phyloP scores from a whole-genome alignment of 306 rosid genomes.

The Castanopsis chinensis region DNA sequence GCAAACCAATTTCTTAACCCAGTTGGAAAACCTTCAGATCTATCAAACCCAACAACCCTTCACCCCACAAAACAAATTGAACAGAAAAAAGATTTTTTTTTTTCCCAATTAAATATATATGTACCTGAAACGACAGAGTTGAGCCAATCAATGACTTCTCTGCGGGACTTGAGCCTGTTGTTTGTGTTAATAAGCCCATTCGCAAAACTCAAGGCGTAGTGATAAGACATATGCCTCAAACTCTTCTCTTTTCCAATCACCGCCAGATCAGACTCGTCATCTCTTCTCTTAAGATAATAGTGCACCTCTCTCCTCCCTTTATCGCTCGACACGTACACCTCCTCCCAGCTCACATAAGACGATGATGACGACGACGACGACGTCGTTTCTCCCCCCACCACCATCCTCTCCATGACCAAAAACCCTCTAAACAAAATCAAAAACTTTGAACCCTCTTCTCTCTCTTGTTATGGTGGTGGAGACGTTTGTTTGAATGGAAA shows the following conservation, averaged over 20 bases:
- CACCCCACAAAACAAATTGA: not conserved
- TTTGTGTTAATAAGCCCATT: too few species aligned
- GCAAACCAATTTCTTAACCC: not conserved
- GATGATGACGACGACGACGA: constrained; percentile 31
- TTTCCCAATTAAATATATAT: too few species aligned
- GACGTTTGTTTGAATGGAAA: constrained; percentile 22
- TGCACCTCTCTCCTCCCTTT: constrained; percentile 76
- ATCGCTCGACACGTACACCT: constrained; percentile 48
- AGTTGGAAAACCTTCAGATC: not conserved
- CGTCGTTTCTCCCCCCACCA: constrained; percentile 23
- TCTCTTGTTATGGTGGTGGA: not conserved
- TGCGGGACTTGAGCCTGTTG: constrained; percentile 66
- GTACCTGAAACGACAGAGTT: constrained; percentile 65
- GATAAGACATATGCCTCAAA: constrained; percentile 68
- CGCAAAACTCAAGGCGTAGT: constrained; percentile 28
- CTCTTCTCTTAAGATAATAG: constrained; percentile 50
- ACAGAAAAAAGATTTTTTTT: too few species aligned
- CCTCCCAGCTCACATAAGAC: constrained; percentile 64
- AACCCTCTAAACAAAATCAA: too few species aligned
- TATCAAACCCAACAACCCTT: not conserved
- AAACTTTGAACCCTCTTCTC: not conserved
- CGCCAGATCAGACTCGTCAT: constrained; percentile 73
- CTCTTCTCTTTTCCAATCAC: constrained; percentile 78
- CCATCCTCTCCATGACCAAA: constrained; percentile 43
- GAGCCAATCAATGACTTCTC: constrained; percentile 81